Percentiles rank a stretch among this genome's conserved stretches.
phyloP scores from a whole-genome alignment of 2,329 filamentous ascomycete species.

The Phialophora chinensis region DNA sequence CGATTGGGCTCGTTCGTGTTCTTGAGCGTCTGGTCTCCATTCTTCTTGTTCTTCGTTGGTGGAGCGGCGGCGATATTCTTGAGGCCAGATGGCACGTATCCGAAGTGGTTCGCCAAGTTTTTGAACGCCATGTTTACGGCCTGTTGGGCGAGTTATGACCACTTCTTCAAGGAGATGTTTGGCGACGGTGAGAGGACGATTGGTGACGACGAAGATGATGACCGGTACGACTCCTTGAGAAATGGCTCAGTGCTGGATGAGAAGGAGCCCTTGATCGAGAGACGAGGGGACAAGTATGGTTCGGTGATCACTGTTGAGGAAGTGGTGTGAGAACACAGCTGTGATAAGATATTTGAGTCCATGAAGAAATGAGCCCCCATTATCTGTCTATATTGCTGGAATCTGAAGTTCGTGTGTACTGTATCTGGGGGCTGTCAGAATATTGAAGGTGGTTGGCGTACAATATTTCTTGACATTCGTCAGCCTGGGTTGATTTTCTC shows the following conservation, averaged over 20 bases:
- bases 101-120: conserved; percentile 67
- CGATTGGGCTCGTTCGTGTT: conserved; percentile 69
- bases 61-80: conserved; percentile 55
- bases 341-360: background rate
- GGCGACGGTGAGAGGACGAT: conserved; percentile 81
- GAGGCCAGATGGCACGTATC: conserved; percentile 70
- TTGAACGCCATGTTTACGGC: conserved; percentile 61
- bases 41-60: conserved; percentile 61
- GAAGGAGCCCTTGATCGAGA: conserved; percentile 32
- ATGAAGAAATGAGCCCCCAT: conserved; percentile 3
- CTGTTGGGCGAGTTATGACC: conserved; percentile 71
- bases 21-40: conserved; percentile 63
- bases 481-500: background rate
- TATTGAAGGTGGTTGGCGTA: background rate
- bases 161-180: conserved; percentile 69
- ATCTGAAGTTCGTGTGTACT: background rate
- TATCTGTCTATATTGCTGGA: background rate
- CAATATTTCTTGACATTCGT: background rate
- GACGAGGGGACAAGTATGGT: conserved; percentile 26
- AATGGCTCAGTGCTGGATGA: conserved; percentile 22
- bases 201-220: conserved; percentile 30
- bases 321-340: conserved; percentile 22
- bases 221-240: background rate
- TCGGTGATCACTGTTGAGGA: conserved; percentile 22
- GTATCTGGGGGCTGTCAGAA: background rate